Evolutionary conservation across 2,329 filamentous ascomycete genomes (phyloP).

Genomic region (Alternaria triticina): DNA sequence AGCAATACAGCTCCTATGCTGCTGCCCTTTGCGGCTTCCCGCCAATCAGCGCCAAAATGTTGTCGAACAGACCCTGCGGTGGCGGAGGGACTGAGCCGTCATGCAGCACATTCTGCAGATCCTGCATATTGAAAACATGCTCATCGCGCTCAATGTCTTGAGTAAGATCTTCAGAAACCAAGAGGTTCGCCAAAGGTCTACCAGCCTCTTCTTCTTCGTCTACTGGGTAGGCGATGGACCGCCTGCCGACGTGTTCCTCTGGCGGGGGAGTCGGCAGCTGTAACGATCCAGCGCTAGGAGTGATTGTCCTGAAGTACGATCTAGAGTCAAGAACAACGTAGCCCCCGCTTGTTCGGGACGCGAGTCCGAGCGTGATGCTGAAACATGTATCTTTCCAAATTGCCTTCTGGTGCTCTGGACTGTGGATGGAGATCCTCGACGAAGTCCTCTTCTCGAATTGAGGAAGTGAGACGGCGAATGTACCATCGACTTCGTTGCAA

Average conservation of each 20-base stretch:
- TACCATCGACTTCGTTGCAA: constrained; percentile 64
- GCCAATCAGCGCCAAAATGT: constrained; percentile 22
- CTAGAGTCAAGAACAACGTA: constrained; percentile 79
- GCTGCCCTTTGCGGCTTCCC: constrained; percentile 16
- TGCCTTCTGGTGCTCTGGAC: constrained; percentile 64
- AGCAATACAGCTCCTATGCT: constrained; percentile 10
- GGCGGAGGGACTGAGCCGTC: constrained; percentile 20
- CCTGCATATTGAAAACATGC: constrained; percentile 21
- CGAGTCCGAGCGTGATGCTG: constrained; percentile 68
- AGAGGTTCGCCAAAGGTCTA: background rate
- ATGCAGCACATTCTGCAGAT: constrained; percentile 25
- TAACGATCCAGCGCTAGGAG: constrained; percentile 32
- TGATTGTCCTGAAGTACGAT: constrained; percentile 68
- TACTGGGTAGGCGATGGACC: constrained; percentile 8
- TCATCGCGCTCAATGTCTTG: constrained; percentile 20
- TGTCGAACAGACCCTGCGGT: constrained; percentile 23
- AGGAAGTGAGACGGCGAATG: constrained; percentile 51
- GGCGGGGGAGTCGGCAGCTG: constrained; percentile 42
- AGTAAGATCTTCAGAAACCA: constrained; percentile 13
- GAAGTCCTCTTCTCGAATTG: constrained; percentile 46
- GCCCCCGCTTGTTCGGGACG: constrained; percentile 69
- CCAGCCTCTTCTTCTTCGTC: constrained; percentile 15
- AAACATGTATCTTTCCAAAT: constrained; percentile 63
- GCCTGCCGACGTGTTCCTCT: constrained; percentile 42
- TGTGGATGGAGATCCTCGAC: constrained; percentile 69